Evolutionary conservation across 208 protist genomes (phyloP).

Genomic region (Jaenimonas drosophilae): DNA sequence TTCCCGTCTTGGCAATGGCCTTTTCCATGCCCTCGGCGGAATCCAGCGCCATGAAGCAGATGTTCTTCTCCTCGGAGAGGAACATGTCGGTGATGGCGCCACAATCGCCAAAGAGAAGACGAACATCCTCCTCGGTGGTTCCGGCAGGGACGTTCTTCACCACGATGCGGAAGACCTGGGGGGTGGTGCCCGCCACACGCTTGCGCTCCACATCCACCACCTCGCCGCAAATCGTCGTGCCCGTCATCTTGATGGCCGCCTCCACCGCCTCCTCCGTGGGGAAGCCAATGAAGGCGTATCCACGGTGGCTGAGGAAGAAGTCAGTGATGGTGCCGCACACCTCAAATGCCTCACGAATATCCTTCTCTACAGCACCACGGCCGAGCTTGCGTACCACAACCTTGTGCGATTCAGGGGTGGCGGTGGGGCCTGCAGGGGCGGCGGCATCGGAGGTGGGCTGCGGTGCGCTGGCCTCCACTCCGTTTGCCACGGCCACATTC

Average conservation of each 20-base stretch:
- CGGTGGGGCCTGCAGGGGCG: no score
- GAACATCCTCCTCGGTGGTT: constrained; percentile 33
- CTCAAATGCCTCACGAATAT: not conserved
- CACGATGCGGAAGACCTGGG: constrained; percentile 16
- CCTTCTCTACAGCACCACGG: not conserved
- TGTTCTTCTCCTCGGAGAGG: constrained; percentile 19
- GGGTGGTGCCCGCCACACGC: not conserved
- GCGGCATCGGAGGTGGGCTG: no score
- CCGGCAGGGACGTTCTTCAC: constrained; percentile 37
- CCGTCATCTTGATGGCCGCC: constrained; percentile 3
- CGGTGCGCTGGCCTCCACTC: no score
- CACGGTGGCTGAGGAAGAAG: not conserved
- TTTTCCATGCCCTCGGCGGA: constrained; percentile 13
- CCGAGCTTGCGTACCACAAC: not conserved
- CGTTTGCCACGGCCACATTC: no score
- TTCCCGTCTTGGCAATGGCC: constrained; percentile 36
- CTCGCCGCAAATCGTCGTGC: constrained; percentile 20
- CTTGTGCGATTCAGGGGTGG: no score
- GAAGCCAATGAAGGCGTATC: not conserved
- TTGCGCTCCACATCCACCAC: constrained; percentile 33
- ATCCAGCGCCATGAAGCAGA: constrained; percentile 56
- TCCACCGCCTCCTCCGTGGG: constrained; percentile 1
- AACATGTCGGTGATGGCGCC: constrained; percentile 47
- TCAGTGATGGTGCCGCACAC: constrained; percentile 2
- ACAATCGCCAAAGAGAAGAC: constrained; percentile 57